These are phyloP conservation scores for Eucalyptus erythrocorys DNA, from an alignment of 345 rosid species.

Conservation along the genomic window DNA sequence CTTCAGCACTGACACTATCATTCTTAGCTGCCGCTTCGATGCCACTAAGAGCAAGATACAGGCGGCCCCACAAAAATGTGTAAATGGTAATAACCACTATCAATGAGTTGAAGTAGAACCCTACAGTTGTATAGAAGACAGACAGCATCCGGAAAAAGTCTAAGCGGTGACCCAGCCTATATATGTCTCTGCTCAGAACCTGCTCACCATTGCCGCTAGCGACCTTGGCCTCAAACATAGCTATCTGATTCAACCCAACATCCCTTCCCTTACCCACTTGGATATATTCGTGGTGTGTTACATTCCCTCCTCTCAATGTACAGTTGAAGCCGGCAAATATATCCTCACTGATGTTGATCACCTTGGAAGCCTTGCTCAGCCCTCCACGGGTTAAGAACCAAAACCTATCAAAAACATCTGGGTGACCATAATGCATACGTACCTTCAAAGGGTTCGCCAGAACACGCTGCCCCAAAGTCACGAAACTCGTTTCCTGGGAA, in stretches of 20 bases:
- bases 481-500: conserved; percentile 77
- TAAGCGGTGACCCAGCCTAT: conserved; percentile 76
- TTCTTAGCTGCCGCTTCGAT: conserved; percentile 34
- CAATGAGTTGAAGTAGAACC: conserved; percentile 69
- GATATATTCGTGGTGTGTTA: conserved; percentile 84
- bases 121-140: conserved; percentile 59
- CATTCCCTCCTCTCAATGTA: conserved; percentile 85
- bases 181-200: conserved; percentile 76
- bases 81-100: conserved; percentile 56
- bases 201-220: conserved; percentile 96
- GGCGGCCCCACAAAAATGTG: conserved; percentile 73
- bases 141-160: conserved; percentile 90
- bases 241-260: conserved; percentile 80
- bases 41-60: conserved; percentile 77
- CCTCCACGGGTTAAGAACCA: conserved; percentile 90
- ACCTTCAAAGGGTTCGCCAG: conserved; percentile 84
- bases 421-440: conserved; percentile 92
- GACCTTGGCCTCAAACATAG: conserved; percentile 84
- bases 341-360: conserved; percentile 87
- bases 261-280: conserved; percentile 95
- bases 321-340: conserved; percentile 92
- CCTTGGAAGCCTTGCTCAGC: conserved; percentile 80
- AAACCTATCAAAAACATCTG: conserved; percentile 88
- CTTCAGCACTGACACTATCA: conserved; percentile 25
- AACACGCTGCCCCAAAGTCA: conserved; percentile 89